Evolutionary conservation across 2,329 filamentous ascomycete genomes (phyloP).

Genomic region (Hymenoscyphus infarciens): DNA sequence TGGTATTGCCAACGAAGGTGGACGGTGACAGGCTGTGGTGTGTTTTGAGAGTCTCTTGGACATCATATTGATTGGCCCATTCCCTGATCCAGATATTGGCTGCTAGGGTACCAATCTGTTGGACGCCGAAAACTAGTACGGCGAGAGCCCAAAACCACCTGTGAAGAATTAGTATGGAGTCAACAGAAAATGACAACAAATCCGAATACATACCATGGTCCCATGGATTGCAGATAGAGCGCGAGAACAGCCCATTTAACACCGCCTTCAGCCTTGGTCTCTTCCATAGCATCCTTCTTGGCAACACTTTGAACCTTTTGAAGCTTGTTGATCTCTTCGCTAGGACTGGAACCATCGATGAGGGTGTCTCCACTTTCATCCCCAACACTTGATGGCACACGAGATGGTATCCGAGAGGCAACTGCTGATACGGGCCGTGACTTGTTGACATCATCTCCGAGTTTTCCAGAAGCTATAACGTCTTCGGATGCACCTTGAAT

Average conservation of each 20-base stretch:
- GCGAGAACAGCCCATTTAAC: constrained; percentile 85
- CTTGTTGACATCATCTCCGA: constrained; percentile 81
- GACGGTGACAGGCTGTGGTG: constrained; percentile 22
- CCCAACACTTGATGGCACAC: constrained; percentile 71
- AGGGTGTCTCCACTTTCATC: constrained; percentile 57
- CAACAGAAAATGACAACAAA: background rate
- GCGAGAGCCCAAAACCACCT: constrained; percentile 83
- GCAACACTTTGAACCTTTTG: constrained; percentile 33
- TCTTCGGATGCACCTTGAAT: constrained; percentile 74
- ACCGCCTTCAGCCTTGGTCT: constrained; percentile 78
- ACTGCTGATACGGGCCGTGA: constrained; percentile 67
- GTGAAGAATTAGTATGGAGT: constrained; percentile 15
- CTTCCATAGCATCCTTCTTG: constrained; percentile 55
- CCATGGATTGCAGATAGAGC: constrained; percentile 87
- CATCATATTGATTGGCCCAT: constrained; percentile 87
- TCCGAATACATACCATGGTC: constrained; percentile 58
- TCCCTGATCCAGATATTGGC: constrained; percentile 93
- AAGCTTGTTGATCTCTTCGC: constrained; percentile 39
- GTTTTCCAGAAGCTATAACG: constrained; percentile 79
- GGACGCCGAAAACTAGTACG: constrained; percentile 68
- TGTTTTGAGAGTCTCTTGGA: constrained; percentile 17
- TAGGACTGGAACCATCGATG: constrained; percentile 43
- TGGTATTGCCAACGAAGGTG: constrained; percentile 30
- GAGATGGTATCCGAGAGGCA: constrained; percentile 71
- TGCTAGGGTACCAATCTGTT: constrained; percentile 81